Evolutionary conservation across 2,329 filamentous ascomycete genomes (phyloP), one percentile per base, ranked within the genome.

Genomic region (Botryotinia globosa): DNA sequence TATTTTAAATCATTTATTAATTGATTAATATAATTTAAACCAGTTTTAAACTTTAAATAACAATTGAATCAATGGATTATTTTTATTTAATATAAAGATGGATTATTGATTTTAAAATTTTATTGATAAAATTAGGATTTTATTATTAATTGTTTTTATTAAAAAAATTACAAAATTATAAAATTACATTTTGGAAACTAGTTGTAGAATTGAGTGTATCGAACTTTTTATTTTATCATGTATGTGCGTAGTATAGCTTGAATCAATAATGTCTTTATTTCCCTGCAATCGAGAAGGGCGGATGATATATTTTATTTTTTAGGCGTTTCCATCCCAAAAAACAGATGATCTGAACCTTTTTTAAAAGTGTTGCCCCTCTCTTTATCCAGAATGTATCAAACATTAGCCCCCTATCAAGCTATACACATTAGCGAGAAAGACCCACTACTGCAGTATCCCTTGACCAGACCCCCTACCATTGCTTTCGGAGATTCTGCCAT

Each of bases 261-360:
- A 5, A 10, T 51, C 22, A 25, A 48, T 25, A 3, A 51, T 14
- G 9, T 51, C 12, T 22, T n/a, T 10, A 14, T n/a, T 2, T 25
- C 0, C 3, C 25, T 25, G 2, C 2, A 51, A 51, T 8, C 4
- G 45, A 22, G 22, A 25, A 51, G 22, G 10, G 4, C 25, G 9
- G 37, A 39, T 39, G 37, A n/a, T 12, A 12, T 6, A 8, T 4
- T 25, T 2, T 10, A 25, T 22, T 51, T 10, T 10, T 5, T 25
- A 10, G 10, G 4, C 25, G 25, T 10, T 0, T 51, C n/a, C 48
- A 51, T n/a, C 48, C 12, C 22, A 2, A 51, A 6, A 1, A 14
- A 0, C 1, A 10, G 10, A 51, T 1, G 22, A n/a, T 51, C 48
- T n/a, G 2, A 51, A 0, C 1, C 25, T 25, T 10, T 48, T 48